Conservation (phyloP, 768 basidiomycete species). For the Boletus bicolor region DNA sequence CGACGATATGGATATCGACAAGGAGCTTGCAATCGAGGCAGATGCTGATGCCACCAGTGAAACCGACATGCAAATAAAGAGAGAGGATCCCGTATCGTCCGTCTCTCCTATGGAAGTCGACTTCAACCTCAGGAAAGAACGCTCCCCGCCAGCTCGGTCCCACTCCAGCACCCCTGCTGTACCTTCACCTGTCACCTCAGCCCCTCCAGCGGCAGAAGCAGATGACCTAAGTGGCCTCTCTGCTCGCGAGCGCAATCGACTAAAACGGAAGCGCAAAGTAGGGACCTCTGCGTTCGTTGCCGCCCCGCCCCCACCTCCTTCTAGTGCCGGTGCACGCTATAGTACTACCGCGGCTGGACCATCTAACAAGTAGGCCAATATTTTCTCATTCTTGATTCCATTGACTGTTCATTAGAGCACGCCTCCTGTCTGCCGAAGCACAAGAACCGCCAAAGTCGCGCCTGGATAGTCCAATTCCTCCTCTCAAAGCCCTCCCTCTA, state of each 20-base stretch:
- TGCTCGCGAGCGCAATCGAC: conserved; percentile 87
- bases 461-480: conserved; percentile 52
- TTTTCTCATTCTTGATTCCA: background rate
- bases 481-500: conserved; percentile 34
- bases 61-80: conserved; percentile 37
- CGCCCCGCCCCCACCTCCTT: conserved; percentile 59
- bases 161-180: conserved; percentile 43
- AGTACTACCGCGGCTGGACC: conserved; percentile 53
- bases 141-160: conserved; percentile 40
- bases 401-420: conserved; percentile 47
- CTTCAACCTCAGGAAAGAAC: conserved; percentile 39
- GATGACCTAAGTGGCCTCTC: conserved; percentile 61
- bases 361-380: conserved; percentile 51
- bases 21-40: conserved; percentile 65
- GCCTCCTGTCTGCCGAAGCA: conserved; percentile 67
- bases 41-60: conserved; percentile 48
- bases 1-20: conserved; percentile 86
- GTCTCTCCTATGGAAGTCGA: conserved; percentile 47
- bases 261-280: conserved; percentile 91
- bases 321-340: conserved; percentile 59
- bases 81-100: conserved; percentile 35
- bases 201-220: conserved; percentile 35
- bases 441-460: conserved; percentile 49
- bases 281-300: conserved; percentile 83
- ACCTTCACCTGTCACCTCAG: conserved; percentile 48